A percentile compares a stretch with the other conserved stretches of the same genome.
These are phyloP conservation scores for Ogataea saltuana DNA, from an alignment of 805 yeast species.

Conservation along the genomic window DNA sequence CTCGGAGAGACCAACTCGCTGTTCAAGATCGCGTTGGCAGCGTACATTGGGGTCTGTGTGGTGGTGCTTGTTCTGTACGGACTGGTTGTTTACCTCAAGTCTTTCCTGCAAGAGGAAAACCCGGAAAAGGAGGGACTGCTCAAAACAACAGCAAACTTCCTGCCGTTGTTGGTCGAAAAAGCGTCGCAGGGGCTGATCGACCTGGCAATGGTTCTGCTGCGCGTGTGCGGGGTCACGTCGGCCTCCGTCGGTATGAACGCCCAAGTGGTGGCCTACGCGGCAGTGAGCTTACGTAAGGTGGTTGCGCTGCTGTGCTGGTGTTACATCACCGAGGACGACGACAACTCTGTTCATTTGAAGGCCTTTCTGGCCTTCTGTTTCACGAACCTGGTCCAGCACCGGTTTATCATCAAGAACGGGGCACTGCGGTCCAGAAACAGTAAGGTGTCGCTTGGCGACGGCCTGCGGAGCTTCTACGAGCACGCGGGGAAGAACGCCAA, in stretches of 20 bases:
- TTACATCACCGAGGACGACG: constrained; percentile 32
- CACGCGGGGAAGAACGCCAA: constrained; percentile 20
- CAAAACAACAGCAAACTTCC: constrained; percentile 19
- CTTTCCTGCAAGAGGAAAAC: constrained; percentile 7
- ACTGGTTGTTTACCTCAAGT: constrained; percentile 26
- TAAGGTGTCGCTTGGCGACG: constrained; percentile 19
- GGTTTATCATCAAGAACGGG: constrained; percentile 29
- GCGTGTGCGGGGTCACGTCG: constrained; percentile 1
- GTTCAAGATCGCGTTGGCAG: constrained; percentile 32
- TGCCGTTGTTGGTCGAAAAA: constrained; percentile 28
- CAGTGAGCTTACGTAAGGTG: constrained; percentile 31
- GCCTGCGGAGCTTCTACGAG: constrained; percentile 21
- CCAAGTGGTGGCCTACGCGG: constrained; percentile 26
- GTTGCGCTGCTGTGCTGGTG: constrained; percentile 31
- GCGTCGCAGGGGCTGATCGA: constrained; percentile 20
- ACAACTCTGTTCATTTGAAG: constrained; percentile 30
- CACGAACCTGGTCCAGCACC: constrained; percentile 28
- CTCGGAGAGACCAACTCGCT: constrained; percentile 28
- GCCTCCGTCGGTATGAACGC: constrained; percentile 9
- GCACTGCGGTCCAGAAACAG: constrained; percentile 3
- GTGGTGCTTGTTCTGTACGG: constrained; percentile 24
- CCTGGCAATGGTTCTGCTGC: constrained; percentile 6
- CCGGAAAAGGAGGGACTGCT: constrained; percentile 22
- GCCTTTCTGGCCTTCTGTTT: constrained; percentile 29
- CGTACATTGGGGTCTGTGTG: constrained; percentile 28